A percentile compares a stretch with the other conserved stretches of the same genome.
Conservation (phyloP, 768 basidiomycete species). For the Hemileccinum rubropunctum region DNA sequence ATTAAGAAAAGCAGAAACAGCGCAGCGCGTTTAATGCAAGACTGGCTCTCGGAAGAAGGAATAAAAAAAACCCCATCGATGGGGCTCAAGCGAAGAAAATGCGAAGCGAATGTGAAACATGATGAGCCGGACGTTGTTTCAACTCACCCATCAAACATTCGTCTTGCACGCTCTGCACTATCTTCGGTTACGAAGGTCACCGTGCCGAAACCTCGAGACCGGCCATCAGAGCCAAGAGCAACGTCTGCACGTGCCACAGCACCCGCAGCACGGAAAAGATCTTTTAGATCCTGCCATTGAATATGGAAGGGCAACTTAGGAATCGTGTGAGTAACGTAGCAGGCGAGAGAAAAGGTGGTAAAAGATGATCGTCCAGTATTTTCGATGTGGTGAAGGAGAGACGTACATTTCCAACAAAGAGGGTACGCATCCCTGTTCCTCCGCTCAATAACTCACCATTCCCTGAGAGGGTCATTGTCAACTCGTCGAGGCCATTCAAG, state of each 20-base stretch:
- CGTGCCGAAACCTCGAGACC: conserved; percentile 90
- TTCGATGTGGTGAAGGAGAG: conserved; percentile 6
- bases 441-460: conserved; percentile 27
- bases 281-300: conserved; percentile 98
- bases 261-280: conserved; percentile 89
- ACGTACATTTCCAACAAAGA: conserved; percentile 90
- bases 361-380: background rate
- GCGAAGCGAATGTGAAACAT: background rate
- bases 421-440: conserved; percentile 46
- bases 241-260: conserved; percentile 90
- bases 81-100: background rate
- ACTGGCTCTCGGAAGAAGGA: background rate
- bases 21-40: background rate
- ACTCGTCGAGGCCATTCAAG: conserved; percentile 18
- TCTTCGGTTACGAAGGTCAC: conserved; percentile 81
- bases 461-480: conserved; percentile 8
- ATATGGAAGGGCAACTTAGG: conserved; percentile 87
- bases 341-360: background rate
- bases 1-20: background rate
- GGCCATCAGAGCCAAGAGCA: conserved; percentile 81
- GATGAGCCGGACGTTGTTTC: background rate
- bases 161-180: conserved; percentile 82
- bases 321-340: conserved; percentile 15
- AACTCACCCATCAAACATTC: conserved; percentile 87
- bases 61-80: background rate